phyloP scores from a whole-genome alignment of 2,329 filamentous ascomycete genomes.

The Exophiala spinifera region DNA sequence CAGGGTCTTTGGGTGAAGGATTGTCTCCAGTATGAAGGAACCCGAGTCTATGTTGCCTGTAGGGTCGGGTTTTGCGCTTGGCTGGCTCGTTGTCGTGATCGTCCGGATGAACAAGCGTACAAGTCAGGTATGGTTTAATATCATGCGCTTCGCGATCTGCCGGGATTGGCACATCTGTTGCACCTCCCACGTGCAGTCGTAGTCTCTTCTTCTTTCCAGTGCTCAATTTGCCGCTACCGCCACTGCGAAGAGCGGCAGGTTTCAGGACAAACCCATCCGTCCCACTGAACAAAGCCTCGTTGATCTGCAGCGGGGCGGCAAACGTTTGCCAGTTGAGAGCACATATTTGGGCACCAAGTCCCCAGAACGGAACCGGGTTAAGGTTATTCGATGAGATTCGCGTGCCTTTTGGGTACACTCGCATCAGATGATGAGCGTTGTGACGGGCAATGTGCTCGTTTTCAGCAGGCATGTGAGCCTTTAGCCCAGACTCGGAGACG shows the following conservation, averaged over 20 bases:
- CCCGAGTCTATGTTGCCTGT: conserved; percentile 28
- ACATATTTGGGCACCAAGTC: conserved; percentile 26
- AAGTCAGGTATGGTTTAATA: conserved; percentile 29
- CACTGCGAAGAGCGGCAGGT: conserved; percentile 22
- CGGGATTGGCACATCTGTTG: conserved; percentile 24
- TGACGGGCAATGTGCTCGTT: conserved; percentile 21
- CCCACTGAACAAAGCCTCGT: conserved; percentile 28
- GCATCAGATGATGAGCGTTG: conserved; percentile 28
- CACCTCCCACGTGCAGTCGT: conserved; percentile 26
- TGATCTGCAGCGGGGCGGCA: conserved; percentile 27
- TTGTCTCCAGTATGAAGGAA: conserved; percentile 21
- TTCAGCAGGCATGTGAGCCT: conserved; percentile 20
- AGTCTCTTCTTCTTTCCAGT: conserved; percentile 17
- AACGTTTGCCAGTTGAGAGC: conserved; percentile 30
- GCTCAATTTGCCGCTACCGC: conserved; percentile 18
- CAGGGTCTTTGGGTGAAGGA: conserved; percentile 22
- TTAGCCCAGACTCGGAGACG: conserved; percentile 25
- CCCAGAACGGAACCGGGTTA: conserved; percentile 29
- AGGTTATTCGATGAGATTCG: conserved; percentile 27
- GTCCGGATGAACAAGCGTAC: conserved; percentile 26
- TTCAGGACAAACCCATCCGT: conserved; percentile 30
- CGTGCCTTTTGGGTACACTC: conserved; percentile 29
- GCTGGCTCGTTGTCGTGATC: conserved; percentile 12
- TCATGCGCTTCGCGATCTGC: conserved; percentile 19
- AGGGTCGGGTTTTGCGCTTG: conserved; percentile 27